These are phyloP conservation scores for Chrysopogon serrulatus DNA, from an alignment of 176 grass and related monocot species.

Conservation along the genomic window DNA sequence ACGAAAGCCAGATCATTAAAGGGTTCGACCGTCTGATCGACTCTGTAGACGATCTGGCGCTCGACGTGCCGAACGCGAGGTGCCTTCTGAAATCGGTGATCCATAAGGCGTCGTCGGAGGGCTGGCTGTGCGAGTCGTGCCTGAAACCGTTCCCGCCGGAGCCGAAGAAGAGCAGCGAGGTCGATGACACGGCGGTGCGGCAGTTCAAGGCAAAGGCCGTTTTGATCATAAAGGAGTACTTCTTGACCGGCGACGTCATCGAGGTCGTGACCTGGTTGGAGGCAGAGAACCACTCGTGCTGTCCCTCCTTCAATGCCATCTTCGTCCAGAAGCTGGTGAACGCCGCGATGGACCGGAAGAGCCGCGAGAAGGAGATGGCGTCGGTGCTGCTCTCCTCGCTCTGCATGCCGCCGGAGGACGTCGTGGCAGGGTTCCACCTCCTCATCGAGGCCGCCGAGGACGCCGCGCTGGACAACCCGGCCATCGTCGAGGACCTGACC, in stretches of 20 bases:
- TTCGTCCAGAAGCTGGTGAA: constrained; percentile 63
- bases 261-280: constrained; percentile 36
- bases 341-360: constrained; percentile 75
- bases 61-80: constrained; percentile 70
- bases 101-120: constrained; percentile 50
- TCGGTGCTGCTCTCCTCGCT: constrained; percentile 69
- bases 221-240: constrained; percentile 50
- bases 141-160: constrained; percentile 32
- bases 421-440: constrained; percentile 61
- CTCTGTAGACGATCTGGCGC: constrained; percentile 52
- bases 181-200: constrained; percentile 24
- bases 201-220: constrained; percentile 30
- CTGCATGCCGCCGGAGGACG: constrained; percentile 53
- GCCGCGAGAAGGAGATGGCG: constrained; percentile 69
- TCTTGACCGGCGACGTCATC: constrained; percentile 42
- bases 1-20: constrained; percentile 58
- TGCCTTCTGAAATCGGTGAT: constrained; percentile 40
- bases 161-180: constrained; percentile 28
- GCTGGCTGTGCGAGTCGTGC: constrained; percentile 55
- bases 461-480: constrained; percentile 63
- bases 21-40: constrained; percentile 64
- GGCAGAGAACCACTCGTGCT: constrained; percentile 37
- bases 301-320: constrained; percentile 42
- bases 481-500: constrained; percentile 57
- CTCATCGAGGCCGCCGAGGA: constrained; percentile 67